Evolutionary conservation across 2,329 filamentous ascomycete species (phyloP), one percentile per base, ranked within the genome.

Genomic region (Thelonectria olida): DNA sequence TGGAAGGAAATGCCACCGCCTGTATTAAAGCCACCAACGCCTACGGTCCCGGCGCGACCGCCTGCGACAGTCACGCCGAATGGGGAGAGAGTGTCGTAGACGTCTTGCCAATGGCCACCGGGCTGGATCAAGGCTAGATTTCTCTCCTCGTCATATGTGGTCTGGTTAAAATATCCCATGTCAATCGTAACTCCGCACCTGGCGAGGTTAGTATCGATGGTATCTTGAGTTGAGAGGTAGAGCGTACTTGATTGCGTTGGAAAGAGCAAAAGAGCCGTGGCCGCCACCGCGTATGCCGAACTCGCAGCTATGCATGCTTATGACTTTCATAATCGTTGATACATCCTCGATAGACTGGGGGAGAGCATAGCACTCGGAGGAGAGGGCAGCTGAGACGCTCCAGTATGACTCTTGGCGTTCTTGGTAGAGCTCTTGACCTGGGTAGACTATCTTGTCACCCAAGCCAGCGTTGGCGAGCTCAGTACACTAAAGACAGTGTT

Each of bases 251-350:
- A 80, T 61, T 50, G 74, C 76, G 69, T 78, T 78, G 55, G 74
- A 67, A 4, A 76, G 64, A 1, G 72, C 60, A 49, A 73, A 74
- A 22, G 70, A 66, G 23, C 70, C 75, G 39, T 80, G 77, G 3
- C 79, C 77, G 34, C 79, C 78, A 17, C 74, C 73, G 2, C 76
- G 73, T 31, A 82, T 73, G 17, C 76, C 79, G 61, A 81, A 81
- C 6, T 71, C 67, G 47, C 75, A 77, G 13, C 70, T 39, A 7
- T 69, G 66, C 5, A 64, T 49, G 23, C 69, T 66, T 1, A 82
- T 67, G 2, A 75, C 67, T 44, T 73, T 76, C 19, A 81, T 68
- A 2, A 74, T 71, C 7, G 65, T 63, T 5, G 79, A 75, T 7
- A 80, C 77, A 58, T 82, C 78, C 6, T 74, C 61, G 6, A 75